phyloP scores from a whole-genome alignment of 371 early-diverging fungal genomes.

The Apophysomyces variabilis region DNA sequence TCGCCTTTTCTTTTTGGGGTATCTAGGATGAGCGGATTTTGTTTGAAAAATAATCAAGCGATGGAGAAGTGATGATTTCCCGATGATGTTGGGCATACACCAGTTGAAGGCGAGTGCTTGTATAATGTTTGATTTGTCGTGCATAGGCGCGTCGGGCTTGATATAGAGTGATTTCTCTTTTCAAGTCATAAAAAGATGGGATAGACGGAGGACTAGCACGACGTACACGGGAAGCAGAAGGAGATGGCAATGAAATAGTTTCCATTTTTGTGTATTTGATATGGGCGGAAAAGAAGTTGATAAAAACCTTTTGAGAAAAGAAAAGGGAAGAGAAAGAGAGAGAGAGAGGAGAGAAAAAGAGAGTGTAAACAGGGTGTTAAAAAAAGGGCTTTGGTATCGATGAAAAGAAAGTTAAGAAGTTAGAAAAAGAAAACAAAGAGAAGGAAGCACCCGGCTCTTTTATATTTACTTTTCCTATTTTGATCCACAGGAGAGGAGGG shows the following conservation, averaged over 20 bases:
- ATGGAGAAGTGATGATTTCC: background rate
- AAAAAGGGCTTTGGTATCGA: background rate
- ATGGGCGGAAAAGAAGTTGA: background rate
- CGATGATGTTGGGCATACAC: background rate
- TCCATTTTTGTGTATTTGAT: too few species aligned
- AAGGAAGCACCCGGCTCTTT: background rate
- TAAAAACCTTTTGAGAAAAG: background rate
- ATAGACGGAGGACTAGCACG: background rate
- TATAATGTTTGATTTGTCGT: background rate
- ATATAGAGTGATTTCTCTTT: conserved; percentile 3
- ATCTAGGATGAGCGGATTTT: too few species aligned
- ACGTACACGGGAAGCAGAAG: background rate
- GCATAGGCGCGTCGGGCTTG: conserved; percentile 9
- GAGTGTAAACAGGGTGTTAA: too few species aligned
- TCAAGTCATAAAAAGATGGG: conserved; percentile 1
- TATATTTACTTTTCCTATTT: background rate
- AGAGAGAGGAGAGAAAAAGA: background rate
- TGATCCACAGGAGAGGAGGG: background rate
- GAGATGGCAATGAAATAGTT: background rate
- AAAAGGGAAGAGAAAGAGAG: background rate
- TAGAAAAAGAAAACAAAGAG: background rate
- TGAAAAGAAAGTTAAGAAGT: background rate
- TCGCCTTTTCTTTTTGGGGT: too few species aligned
- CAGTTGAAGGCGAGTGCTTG: background rate
- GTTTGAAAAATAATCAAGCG: background rate